A percentile compares a stretch with the other conserved stretches of the same genome.
Conservation (phyloP, 1,139 yeast genomes). For the Debaryomycetaceae sp. region DNA sequence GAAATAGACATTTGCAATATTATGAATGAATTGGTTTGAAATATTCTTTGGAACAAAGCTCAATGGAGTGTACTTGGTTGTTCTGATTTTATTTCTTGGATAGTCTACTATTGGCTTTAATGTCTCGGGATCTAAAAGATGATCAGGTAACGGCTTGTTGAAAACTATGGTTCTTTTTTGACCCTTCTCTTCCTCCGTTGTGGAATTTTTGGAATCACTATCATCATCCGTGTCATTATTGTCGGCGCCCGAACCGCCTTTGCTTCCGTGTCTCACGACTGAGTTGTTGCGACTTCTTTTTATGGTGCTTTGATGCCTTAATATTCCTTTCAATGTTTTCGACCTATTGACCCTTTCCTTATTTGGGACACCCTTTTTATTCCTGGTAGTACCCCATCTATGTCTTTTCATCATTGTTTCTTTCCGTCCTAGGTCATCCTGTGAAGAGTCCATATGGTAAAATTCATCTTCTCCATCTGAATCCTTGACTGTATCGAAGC, state of each 20-base stretch:
- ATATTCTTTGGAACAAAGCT: slow-evolving; percentile 54
- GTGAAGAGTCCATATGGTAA: neutral
- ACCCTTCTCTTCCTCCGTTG: slow-evolving; percentile 23
- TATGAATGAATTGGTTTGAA: slow-evolving; percentile 44
- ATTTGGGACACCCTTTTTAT: slow-evolving; percentile 66
- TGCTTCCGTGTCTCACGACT: slow-evolving; percentile 21
- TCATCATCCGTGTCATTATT: slow-evolving; percentile 28
- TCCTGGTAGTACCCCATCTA: slow-evolving; percentile 90
- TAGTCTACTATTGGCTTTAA: slow-evolving; percentile 30
- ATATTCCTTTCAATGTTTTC: slow-evolving; percentile 40
- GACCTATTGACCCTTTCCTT: slow-evolving; percentile 42
- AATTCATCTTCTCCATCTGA: neutral
- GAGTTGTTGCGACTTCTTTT: slow-evolving; percentile 10
- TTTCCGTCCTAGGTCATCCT: neutral
- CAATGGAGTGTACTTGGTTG: slow-evolving; percentile 58
- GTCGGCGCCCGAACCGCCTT: slow-evolving; percentile 5
- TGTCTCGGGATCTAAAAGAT: slow-evolving; percentile 47
- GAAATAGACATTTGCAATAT: slow-evolving; percentile 56
- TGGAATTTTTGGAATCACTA: slow-evolving; percentile 14
- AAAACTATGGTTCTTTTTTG: slow-evolving; percentile 58
- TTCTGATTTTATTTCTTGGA: slow-evolving; percentile 55
- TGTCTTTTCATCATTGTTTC: slow-evolving; percentile 58
- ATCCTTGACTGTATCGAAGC: slow-evolving; percentile 1
- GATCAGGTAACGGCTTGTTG: slow-evolving; percentile 67
- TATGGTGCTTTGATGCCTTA: slow-evolving; percentile 12